A percentile compares a stretch with the other conserved stretches of the same genome.
phyloP scores from a whole-genome alignment of 116 monocot genomes.

The Cymodocea nodosa region DNA sequence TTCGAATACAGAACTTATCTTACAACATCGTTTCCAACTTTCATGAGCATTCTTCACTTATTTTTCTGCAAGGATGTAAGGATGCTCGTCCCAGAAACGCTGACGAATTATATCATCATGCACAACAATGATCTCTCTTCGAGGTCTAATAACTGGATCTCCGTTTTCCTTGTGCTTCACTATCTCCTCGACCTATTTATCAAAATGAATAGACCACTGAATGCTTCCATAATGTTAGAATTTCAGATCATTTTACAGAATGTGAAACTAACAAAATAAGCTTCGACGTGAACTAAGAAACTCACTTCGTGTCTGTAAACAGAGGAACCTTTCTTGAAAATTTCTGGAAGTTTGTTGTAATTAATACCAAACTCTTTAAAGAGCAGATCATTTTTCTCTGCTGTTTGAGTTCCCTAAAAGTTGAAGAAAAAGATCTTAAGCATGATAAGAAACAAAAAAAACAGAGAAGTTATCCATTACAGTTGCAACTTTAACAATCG shows the following conservation, averaged over 20 bases:
- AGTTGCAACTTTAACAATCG: too few relatives aligned
- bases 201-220: neutral
- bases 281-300: neutral
- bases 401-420: constrained; percentile 43
- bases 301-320: constrained; percentile 53
- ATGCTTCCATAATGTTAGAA: too few relatives aligned
- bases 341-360: constrained; percentile 53
- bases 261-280: neutral
- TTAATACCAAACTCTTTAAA: constrained; percentile 66
- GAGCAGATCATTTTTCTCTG: constrained; percentile 75
- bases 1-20: too few relatives aligned
- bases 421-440: neutral
- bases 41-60: neutral
- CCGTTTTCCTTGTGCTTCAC: constrained; percentile 36
- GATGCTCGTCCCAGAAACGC: constrained; percentile 55
- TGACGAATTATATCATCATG: constrained; percentile 46
- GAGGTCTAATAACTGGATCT: constrained; percentile 39
- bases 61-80: constrained; percentile 26
- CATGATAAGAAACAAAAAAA: too few relatives aligned
- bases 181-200: constrained; percentile 47
- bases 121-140: constrained; percentile 32
- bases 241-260: neutral
- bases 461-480: too few relatives aligned
- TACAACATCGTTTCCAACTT: too few relatives aligned
- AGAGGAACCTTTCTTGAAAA: constrained; percentile 74